Base-by-base conservation (phyloP, 768 basidiomycete genomes). In the Neoboletus magnificus region DNA sequence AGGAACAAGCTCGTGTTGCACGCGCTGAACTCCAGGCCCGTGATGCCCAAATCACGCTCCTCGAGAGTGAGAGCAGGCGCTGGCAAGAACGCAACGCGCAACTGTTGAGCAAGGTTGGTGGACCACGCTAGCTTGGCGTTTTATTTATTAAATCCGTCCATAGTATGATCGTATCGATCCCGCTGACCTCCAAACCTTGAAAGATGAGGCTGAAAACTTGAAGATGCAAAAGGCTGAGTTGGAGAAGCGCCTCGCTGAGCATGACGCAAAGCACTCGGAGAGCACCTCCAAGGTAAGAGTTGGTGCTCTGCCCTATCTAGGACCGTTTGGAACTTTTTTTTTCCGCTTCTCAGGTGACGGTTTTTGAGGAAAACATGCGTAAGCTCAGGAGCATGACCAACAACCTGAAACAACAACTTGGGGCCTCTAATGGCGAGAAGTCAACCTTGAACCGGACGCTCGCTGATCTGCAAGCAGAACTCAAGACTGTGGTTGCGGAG, bases 131-230 rank as follows among this genome's bases (percentile, higher is more conserved):
- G 1, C 1, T 16, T 15, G 20, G 18, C 5, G 2, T 37, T 12
- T 20, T 29, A 36, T 49, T 36, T 23, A 30, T 63, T 23, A 48
- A 55, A 36, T 30, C 27, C 0, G 22, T 56, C 4, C 57, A 25
- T 37, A 91, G 89, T 93, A 93, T 65, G 91, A 94, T 62, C 89
- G 92, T 43, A 87, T 91, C 61, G 92, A 93, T 67, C 91, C 92
- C 18, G 83, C 87, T 3, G 92, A 94, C 64, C 76, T 93, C 36
- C 89, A 92, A 64, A 77, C 80, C 8, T 77, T 94, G 51, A 89
- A 85, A 69, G 87, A 88, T 23, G 86, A 92, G 65, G 80, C 89
- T 10, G 79, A 82, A 50, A 69, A 61, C 16, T 58, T 88, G 51
- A 82, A 83, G 60, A 52, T 71, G 1, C 69, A 80, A 60, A 76